These are phyloP conservation scores for Candida gigantensis DNA, from an alignment of 1,139 yeast species.

Conservation along the genomic window DNA sequence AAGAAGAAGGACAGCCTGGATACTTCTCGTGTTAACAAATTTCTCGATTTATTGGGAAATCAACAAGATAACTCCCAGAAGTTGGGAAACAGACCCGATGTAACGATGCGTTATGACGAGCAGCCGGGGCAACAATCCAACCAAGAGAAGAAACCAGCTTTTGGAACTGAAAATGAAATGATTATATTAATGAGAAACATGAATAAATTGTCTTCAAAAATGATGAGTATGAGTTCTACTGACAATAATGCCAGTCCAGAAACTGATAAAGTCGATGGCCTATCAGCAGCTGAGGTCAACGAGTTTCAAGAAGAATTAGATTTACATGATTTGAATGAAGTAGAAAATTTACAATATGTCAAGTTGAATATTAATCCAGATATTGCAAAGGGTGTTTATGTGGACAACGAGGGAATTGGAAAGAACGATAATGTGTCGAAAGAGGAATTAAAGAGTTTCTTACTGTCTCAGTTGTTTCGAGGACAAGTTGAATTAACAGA, in stretches of 20 bases:
- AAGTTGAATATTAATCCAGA: constrained; percentile 52
- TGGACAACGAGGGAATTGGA: constrained; percentile 5
- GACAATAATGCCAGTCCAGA: constrained; percentile 13
- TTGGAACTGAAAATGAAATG: constrained; percentile 49
- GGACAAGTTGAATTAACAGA: constrained; percentile 41
- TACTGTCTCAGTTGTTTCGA: constrained; percentile 22
- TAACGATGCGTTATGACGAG: constrained; percentile 80
- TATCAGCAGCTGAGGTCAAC: constrained; percentile 31
- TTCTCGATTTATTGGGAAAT: constrained; percentile 78
- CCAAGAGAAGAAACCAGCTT: constrained; percentile 1
- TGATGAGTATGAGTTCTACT: constrained; percentile 55
- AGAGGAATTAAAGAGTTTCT: constrained; percentile 25
- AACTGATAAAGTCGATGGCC: constrained; percentile 17
- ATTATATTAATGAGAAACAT: constrained; percentile 79
- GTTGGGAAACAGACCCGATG: constrained; percentile 80
- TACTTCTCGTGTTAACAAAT: constrained; percentile 46
- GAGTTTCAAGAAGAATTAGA: constrained; percentile 52
- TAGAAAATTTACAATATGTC: constrained; percentile 52
- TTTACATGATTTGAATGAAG: constrained; percentile 62
- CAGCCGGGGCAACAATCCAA: constrained; percentile 24
- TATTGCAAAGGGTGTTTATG: constrained; percentile 17
- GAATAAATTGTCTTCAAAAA: constrained; percentile 83
- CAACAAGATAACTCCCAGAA: constrained; percentile 76
- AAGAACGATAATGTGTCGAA: constrained; percentile 13
- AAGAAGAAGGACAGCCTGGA: constrained; percentile 4